A percentile compares a stretch with the other conserved stretches of the same genome.
These are phyloP conservation scores for Fraxinus anomala DNA, from an alignment of 257 asterid genomes.

Conservation along the genomic window DNA sequence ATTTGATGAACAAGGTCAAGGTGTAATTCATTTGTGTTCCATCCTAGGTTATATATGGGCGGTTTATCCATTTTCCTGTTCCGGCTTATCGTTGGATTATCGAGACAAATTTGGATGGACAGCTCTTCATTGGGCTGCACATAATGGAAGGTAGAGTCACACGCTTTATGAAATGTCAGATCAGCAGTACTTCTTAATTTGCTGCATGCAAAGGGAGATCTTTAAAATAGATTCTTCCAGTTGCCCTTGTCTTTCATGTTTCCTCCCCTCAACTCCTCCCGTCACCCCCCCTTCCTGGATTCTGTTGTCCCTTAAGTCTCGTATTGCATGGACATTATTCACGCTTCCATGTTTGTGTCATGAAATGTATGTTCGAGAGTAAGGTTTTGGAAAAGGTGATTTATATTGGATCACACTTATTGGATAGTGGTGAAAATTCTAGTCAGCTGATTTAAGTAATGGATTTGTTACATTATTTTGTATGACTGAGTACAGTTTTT, in stretches of 20 bases:
- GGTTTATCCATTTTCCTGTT: slow-evolving; percentile 70
- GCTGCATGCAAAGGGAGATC: slow-evolving; percentile 2
- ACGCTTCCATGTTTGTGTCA: background rate
- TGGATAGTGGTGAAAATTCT: background rate
- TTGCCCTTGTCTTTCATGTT: background rate
- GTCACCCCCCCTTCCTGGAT: background rate
- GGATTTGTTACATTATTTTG: background rate
- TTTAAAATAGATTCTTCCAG: background rate
- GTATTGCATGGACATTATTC: background rate
- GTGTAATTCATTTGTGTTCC: slow-evolving; percentile 93
- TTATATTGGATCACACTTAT: background rate
- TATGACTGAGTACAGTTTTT: background rate
- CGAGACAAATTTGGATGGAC: slow-evolving; percentile 97
- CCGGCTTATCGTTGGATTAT: slow-evolving; percentile 86
- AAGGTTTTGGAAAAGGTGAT: background rate
- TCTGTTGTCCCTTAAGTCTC: background rate
- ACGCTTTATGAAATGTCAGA: background rate
- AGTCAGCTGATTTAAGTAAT: background rate
- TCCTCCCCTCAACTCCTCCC: slow-evolving; percentile 9
- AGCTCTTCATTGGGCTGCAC: slow-evolving; percentile 98
- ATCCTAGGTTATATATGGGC: slow-evolving; percentile 94
- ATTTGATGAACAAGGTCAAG: slow-evolving; percentile 88
- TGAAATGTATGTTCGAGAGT: background rate
- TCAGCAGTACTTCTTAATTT: background rate
- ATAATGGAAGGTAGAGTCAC: slow-evolving; percentile 74